Conservation (phyloP, 2,329 filamentous ascomycete genomes). For the Talaromyces pinophilus region DNA sequence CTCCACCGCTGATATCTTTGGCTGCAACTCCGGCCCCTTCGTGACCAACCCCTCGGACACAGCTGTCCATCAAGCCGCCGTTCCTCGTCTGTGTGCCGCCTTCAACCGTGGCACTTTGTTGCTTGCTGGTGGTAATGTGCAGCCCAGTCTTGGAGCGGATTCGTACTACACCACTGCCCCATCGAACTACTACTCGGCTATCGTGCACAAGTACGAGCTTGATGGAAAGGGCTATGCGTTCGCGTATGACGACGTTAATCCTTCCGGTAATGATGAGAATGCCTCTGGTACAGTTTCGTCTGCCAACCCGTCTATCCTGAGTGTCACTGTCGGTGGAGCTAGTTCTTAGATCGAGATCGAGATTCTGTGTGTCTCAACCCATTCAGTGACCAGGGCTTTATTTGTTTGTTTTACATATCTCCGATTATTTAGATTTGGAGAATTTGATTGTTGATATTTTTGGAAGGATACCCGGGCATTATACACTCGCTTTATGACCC, state of each 20-base stretch:
- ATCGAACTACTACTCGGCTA: constrained; percentile 49
- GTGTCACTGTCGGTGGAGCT: constrained; percentile 50
- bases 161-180: constrained; percentile 23
- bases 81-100: constrained; percentile 55
- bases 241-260: constrained; percentile 68
- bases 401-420: neutral
- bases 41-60: constrained; percentile 42
- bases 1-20: constrained; percentile 51
- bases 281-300: constrained; percentile 53
- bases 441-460: neutral
- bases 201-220: constrained; percentile 62
- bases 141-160: constrained; percentile 42
- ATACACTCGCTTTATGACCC: constrained; percentile 14
- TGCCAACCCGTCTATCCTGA: constrained; percentile 49
- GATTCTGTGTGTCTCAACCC: neutral
- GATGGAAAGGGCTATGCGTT: constrained; percentile 66
- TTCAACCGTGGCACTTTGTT: constrained; percentile 53
- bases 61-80: constrained; percentile 45
- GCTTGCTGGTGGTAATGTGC: constrained; percentile 49
- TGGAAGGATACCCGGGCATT: neutral
- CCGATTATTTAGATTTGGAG: no score
- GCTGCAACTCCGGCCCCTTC: constrained; percentile 55
- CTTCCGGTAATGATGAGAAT: constrained; percentile 56
- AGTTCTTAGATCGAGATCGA: neutral
- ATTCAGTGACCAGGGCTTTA: neutral